Evolutionary conservation across 805 yeast genomes (phyloP), one percentile per base, ranked within the genome.

Genomic region (Monosporozyma unispora): DNA sequence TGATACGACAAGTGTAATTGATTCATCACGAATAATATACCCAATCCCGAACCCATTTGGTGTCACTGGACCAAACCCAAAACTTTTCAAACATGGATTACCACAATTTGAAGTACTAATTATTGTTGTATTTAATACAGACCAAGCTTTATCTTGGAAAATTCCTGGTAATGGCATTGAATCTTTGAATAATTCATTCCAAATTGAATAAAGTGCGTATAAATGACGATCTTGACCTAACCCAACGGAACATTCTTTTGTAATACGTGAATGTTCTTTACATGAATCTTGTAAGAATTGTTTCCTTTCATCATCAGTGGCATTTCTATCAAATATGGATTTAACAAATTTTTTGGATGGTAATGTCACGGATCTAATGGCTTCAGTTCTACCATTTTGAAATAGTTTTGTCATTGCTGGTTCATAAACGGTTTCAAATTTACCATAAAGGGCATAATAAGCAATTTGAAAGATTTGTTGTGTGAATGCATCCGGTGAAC

Each of bases 381-480:
- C 95, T 67, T 89, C 97, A 1, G 97, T 89, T 64, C 97, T 77
- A 10, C 96, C 97, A 62, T 89, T 96, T 54, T 83, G 75, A 63
- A 82, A 89, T 51, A 72, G 73, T 66, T 89, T 89, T 3, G 96
- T 90, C 97, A 89, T 89, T 8, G 96, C 96, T 1, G 97, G 97
- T 69, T 89, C 97, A 64, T 89, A 89, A 5, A 96, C 87, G 55
- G 95, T 86, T 66, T 88, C 97, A 38, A 88, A 91, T 62, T 85
- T 86, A 45, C 97, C 96, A 63, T 89, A 89, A 37, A 89, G 74
- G 0, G 96, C 95, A 62, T 87, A 89, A 66, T 88, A 89, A 3
- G 96, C 88, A 8, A 93, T 87, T 67, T 89, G 96, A 72, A 88
- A 87, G 22, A 89, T 84, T 91, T 89, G 87, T 66, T 89, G 97